These are phyloP conservation scores for Picea engelmannii DNA, from an alignment of 83 land plant species.

Conservation along the genomic window DNA sequence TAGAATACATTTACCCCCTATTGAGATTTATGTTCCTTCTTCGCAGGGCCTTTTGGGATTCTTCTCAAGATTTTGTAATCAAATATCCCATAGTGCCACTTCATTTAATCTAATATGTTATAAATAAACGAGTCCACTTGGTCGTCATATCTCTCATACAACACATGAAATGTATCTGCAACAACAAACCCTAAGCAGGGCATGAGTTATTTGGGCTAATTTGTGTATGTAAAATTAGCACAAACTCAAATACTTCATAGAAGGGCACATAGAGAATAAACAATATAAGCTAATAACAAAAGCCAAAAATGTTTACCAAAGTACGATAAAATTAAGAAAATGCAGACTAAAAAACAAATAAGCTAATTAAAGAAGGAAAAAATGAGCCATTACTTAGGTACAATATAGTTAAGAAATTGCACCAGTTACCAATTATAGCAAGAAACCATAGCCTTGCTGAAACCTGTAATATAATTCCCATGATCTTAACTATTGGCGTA, in stretches of 20 bases:
- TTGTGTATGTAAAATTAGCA: neutral
- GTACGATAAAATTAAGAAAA: slow-evolving; percentile 61
- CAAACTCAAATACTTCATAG: no score
- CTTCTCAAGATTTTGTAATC: slow-evolving; percentile 56
- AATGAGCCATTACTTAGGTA: slow-evolving; percentile 15
- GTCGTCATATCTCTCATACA: slow-evolving; percentile 18
- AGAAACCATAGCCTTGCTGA: slow-evolving; percentile 37
- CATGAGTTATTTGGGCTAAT: neutral
- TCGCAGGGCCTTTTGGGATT: neutral
- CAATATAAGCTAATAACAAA: neutral
- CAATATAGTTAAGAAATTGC: slow-evolving; percentile 44
- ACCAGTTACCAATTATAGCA: slow-evolving; percentile 73
- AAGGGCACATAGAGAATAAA: neutral
- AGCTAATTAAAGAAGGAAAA: neutral
- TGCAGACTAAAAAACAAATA: slow-evolving; percentile 27
- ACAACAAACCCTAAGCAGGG: slow-evolving; percentile 44
- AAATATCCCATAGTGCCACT: slow-evolving; percentile 57
- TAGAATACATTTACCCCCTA: neutral
- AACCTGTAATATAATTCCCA: neutral
- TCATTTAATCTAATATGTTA: slow-evolving; percentile 47
- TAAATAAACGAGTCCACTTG: slow-evolving; percentile 11
- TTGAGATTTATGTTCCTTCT: slow-evolving; percentile 37
- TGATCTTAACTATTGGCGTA: neutral
- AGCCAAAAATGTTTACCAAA: slow-evolving; percentile 39
- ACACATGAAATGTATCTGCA: slow-evolving; percentile 63